Evolutionary conservation across 1,139 yeast genomes (phyloP).

Genomic region (Suhomyces anneliseae): DNA sequence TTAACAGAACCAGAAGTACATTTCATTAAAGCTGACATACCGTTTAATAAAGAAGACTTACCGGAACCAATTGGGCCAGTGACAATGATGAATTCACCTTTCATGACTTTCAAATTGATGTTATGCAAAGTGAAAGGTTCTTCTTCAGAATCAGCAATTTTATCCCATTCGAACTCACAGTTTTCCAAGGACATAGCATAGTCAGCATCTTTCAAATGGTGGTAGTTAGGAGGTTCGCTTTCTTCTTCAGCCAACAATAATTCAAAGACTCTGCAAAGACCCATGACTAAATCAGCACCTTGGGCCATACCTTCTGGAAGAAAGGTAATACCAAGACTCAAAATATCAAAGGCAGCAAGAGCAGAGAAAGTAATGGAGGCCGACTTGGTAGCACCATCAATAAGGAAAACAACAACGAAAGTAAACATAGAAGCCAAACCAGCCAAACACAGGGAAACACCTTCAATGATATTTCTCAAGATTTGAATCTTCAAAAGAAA

Average conservation of each 20-base stretch:
- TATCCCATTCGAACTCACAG: conserved; percentile 71
- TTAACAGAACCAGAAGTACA: conserved; percentile 47
- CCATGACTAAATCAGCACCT: conserved; percentile 65
- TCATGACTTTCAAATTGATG: conserved; percentile 43
- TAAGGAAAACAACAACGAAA: conserved; percentile 62
- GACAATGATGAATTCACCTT: conserved; percentile 63
- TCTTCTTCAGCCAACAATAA: conserved; percentile 39
- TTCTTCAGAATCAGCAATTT: conserved; percentile 20
- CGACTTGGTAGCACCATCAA: conserved; percentile 41
- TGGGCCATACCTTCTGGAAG: conserved; percentile 68
- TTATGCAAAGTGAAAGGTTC: conserved; percentile 19
- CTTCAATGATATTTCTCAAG: conserved; percentile 56
- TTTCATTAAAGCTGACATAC: conserved; percentile 61
- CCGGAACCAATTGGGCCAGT: conserved; percentile 75
- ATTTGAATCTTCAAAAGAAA: conserved; percentile 49
- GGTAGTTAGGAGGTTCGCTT: conserved; percentile 7
- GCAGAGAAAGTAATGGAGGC: conserved; percentile 77
- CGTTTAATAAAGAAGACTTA: conserved; percentile 61
- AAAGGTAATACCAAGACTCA: conserved; percentile 49
- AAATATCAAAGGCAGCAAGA: conserved; percentile 64
- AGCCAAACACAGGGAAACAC: conserved; percentile 58
- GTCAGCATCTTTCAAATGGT: conserved; percentile 5
- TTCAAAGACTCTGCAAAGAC: conserved; percentile 56
- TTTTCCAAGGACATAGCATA: conserved; percentile 46
- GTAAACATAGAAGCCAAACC: conserved; percentile 67